These are phyloP conservation scores for Scheffersomyces quercinus DNA, from an alignment of 1,139 yeast species.

Conservation along the genomic window DNA sequence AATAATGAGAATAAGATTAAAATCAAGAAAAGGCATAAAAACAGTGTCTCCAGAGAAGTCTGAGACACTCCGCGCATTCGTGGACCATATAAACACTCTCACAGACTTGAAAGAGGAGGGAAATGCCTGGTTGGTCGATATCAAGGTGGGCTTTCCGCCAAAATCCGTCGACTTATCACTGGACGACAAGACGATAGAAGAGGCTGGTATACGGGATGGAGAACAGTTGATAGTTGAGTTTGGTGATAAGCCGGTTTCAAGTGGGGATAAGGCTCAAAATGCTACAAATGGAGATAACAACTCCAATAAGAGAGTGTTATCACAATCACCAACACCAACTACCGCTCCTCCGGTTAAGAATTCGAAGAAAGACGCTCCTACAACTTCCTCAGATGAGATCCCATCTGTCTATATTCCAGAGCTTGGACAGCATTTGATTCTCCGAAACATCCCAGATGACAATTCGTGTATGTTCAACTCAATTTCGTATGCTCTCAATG, in stretches of 20 bases:
- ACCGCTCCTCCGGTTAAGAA: constrained; percentile 1
- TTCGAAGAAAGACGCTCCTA: neutral
- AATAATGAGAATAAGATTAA: constrained; percentile 26
- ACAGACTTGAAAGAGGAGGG: constrained; percentile 15
- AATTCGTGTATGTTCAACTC: constrained; percentile 80
- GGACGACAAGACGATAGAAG: constrained; percentile 22
- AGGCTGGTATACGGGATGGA: constrained; percentile 53
- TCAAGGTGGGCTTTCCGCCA: constrained; percentile 67
- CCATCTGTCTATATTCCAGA: constrained; percentile 28
- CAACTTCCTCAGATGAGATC: constrained; percentile 16
- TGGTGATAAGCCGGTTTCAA: neutral
- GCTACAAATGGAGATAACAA: neutral
- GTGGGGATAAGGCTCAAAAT: no score
- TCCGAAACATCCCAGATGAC: constrained; percentile 73
- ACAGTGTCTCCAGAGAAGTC: constrained; percentile 16
- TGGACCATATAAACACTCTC: constrained; percentile 14
- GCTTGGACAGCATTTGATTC: constrained; percentile 32
- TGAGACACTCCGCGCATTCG: constrained; percentile 14
- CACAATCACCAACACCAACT: constrained; percentile 2
- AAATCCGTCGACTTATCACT: constrained; percentile 35
- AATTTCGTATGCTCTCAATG: constrained; percentile 54
- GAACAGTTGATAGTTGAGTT: constrained; percentile 53
- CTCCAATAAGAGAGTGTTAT: constrained; percentile 3
- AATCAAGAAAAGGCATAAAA: constrained; percentile 17
- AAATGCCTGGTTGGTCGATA: constrained; percentile 12